Conservation (phyloP, 2,329 filamentous ascomycete genomes). For the Ceratocystis huliohia region DNA sequence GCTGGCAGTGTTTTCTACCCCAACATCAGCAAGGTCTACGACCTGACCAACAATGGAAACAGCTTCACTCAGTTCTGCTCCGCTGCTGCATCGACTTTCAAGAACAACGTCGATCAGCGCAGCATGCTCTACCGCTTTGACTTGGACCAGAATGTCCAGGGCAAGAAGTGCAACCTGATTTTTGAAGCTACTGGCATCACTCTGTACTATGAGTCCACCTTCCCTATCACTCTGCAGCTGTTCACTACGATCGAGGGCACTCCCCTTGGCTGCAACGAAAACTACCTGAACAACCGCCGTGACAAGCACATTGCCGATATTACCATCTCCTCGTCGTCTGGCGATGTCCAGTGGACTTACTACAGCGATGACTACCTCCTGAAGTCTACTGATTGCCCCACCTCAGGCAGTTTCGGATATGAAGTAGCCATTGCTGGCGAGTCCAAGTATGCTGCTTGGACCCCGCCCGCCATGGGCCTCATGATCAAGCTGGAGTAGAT, state of each 20-base stretch:
- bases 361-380: slow-evolving; percentile 16
- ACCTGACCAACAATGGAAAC: slow-evolving; percentile 9
- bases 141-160: slow-evolving; percentile 23
- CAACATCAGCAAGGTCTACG: slow-evolving; percentile 19
- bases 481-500: slow-evolving; percentile 9
- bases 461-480: slow-evolving; percentile 13
- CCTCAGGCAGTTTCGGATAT: slow-evolving; percentile 10
- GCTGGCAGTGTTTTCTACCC: neutral
- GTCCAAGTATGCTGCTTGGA: slow-evolving; percentile 13
- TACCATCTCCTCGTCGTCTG: slow-evolving; percentile 13
- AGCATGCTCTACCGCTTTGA: slow-evolving; percentile 27
- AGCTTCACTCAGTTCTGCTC: slow-evolving; percentile 15
- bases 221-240: slow-evolving; percentile 26
- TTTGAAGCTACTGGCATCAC: slow-evolving; percentile 22
- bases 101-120: slow-evolving; percentile 25
- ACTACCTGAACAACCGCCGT: slow-evolving; percentile 25
- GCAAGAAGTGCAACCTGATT: slow-evolving; percentile 25
- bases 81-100: slow-evolving; percentile 10
- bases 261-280: slow-evolving; percentile 22
- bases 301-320: slow-evolving; percentile 23
- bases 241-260: slow-evolving; percentile 23
- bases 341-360: slow-evolving; percentile 17
- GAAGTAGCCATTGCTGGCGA: slow-evolving; percentile 19
- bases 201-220: slow-evolving; percentile 22
- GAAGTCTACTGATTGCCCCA: slow-evolving; percentile 9